Percentiles rank a stretch among this genome's conserved stretches.
These are phyloP conservation scores for Austroboletus niveus DNA, from an alignment of 1,284 basidiomycete species.

Conservation along the genomic window DNA sequence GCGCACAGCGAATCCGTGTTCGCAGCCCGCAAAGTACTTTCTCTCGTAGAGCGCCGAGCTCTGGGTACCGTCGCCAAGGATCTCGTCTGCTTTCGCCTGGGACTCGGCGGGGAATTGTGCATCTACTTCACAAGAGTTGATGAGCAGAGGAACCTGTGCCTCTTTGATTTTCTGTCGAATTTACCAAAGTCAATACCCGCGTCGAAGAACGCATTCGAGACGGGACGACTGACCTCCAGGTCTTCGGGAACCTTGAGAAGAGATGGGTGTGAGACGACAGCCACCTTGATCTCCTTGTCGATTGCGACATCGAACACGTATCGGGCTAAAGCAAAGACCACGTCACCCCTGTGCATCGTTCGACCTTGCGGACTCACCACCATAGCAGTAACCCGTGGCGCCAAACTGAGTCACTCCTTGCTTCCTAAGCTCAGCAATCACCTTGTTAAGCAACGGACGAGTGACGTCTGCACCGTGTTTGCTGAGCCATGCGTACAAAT, in stretches of 20 bases:
- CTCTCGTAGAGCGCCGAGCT: constrained; percentile 43
- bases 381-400: constrained; percentile 71
- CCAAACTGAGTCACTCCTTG: constrained; percentile 58
- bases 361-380: constrained; percentile 41
- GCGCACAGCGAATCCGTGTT: constrained; percentile 54
- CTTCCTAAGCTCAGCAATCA: constrained; percentile 55
- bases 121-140: constrained; percentile 44
- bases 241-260: constrained; percentile 51
- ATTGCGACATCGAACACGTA: constrained; percentile 69
- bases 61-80: constrained; percentile 40
- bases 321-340: constrained; percentile 36
- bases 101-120: constrained; percentile 30
- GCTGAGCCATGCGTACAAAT: constrained; percentile 48
- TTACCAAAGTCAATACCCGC: background rate
- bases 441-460: constrained; percentile 54
- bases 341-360: background rate
- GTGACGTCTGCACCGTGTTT: constrained; percentile 47
- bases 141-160: constrained; percentile 40
- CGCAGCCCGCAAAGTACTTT: constrained; percentile 42
- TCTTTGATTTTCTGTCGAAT: constrained; percentile 29
- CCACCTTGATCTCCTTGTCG: constrained; percentile 53
- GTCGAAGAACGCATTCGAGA: no score
- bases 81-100: constrained; percentile 36
- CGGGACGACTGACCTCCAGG: constrained; percentile 12
- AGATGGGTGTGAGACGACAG: constrained; percentile 67